Evolutionary conservation across 2,329 filamentous ascomycete species (phyloP), one percentile per base, ranked within the genome.

Genomic region (Talaromyces sp.): DNA sequence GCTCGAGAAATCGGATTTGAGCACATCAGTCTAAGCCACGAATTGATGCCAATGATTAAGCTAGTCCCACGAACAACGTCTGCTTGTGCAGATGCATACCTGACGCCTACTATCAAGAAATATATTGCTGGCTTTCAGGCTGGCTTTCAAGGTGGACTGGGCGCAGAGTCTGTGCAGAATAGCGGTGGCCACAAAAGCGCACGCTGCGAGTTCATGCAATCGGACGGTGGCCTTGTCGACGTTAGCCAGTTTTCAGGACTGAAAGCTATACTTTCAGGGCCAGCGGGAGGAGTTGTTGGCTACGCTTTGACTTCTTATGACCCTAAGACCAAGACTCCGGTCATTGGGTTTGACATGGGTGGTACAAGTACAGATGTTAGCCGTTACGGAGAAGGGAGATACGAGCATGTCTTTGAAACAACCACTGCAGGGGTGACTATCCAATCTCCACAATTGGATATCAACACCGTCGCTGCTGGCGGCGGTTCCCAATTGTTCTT

Each of bases 341-440:
- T 96, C 7, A 96, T 97, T 72, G 93, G 93, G 0, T 96, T 97
- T 72, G 93, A 96, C 73, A 97, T 96, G 93, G 91, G 91, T 50
- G 92, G 92, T 16, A 97, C 93, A 0, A 92, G 89, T 67, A 97
- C 93, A 0, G 93, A 97, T 76, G 92, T 96, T 11, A 94, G 90
- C 57, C 84, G 93, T 59, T 96, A 94, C 71, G 91, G 89, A 6
- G 87, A 90, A 62, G 92, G 93, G 31, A 84, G 90, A 60, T 96
- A 96, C 72, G 92, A 96, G 71, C 93, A 97, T 73, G 91, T 95
- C 0, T 96, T 96, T 70, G 92, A 96, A 79, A 96, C 92, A 0
- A 96, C 91, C 0, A 96, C 91, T 0, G 92, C 92, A 0, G 93
- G 92, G 6, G 91, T 96, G 2, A 94, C 92, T 0, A 94, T 96